Base-by-base conservation (phyloP, 2,329 filamentous ascomycete species). In the Mycosphaerella sp. region DNA sequence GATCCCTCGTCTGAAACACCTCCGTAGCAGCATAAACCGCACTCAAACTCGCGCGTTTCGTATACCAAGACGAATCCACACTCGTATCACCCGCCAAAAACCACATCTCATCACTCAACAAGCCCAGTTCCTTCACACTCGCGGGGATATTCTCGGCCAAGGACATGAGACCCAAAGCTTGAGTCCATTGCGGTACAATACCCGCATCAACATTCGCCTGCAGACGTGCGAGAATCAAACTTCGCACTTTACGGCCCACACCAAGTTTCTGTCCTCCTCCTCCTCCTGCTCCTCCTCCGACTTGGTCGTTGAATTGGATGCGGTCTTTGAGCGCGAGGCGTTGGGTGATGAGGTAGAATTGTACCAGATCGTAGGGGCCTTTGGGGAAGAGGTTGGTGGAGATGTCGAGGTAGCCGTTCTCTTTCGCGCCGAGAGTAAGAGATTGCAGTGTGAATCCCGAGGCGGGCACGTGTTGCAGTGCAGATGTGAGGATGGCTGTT, bases 1-100 rank as follows among this genome's bases (percentile, higher is more conserved):
- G 77, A 70, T 97, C 93, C 53, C 86, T 89, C 17, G 89, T 96
- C 89, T 97, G 96, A 71, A 90, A 95, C 4, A 96, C 75, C 71
- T 98, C 93, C 50, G 85, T 69, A 4, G 71, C 70, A 1, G 88
- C 88, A 65, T 87, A 88, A n/a, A 87, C 76, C 1, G 77, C 76
- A 0, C 80, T 76, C 18, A 87, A 68, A 0, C 75, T 78, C 7
- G 81, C 76, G 3, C 84, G 76, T 66, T 85, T 86, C 1, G 82
- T 83, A 62, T 98, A 98, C 93, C 93, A 98, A 4, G 82, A 84
- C 3, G 81, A 79, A 69, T 97, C 90, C 54, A 96, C 87, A 17
- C 84, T 79, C 17, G 73, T 76, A 69, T 97, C 93, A 44, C 89
- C 88, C 0, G 91, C 81, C 3, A 95, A 80, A 64, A 86, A 89